Percentiles rank a stretch among this genome's conserved stretches.
Conservation (phyloP, 495 filamentous ascomycete genomes). For the Podospora australis region DNA sequence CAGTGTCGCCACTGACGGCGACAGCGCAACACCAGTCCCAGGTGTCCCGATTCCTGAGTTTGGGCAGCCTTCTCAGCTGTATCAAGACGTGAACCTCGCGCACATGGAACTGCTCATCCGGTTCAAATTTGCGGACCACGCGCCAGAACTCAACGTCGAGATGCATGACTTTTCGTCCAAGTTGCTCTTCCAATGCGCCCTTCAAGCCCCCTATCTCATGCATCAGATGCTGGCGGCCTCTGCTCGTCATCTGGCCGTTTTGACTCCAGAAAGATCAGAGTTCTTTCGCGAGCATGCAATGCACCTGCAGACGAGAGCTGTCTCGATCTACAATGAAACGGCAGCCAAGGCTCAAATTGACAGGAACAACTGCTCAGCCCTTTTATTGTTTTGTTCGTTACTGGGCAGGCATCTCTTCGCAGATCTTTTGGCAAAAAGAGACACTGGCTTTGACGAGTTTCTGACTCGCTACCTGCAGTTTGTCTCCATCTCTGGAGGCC, state of each 20-base stretch:
- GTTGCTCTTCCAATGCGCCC: conserved; percentile 14
- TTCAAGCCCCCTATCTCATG: conserved; percentile 30
- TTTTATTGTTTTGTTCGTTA: conserved; percentile 29
- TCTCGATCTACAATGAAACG: conserved; percentile 32
- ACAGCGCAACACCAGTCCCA: conserved; percentile 10
- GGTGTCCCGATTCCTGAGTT: conserved; percentile 15
- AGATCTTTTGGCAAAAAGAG: conserved; percentile 25
- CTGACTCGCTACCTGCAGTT: conserved; percentile 25
- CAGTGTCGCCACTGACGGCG: neutral
- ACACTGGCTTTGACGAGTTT: conserved; percentile 26
- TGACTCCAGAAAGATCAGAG: conserved; percentile 18
- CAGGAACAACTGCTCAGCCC: conserved; percentile 28
- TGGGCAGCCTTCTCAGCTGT: neutral
- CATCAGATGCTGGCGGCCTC: conserved; percentile 32
- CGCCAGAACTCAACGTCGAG: conserved; percentile 21
- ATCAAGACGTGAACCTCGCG: conserved; percentile 24
- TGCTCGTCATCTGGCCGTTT: conserved; percentile 25
- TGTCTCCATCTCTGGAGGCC: conserved; percentile 24
- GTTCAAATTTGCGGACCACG: conserved; percentile 20
- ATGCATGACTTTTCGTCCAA: conserved; percentile 11
- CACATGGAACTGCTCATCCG: conserved; percentile 36
- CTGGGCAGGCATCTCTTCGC: conserved; percentile 31
- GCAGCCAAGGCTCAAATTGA: conserved; percentile 21
- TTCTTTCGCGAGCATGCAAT: conserved; percentile 24
- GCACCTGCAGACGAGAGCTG: conserved; percentile 28